Evolutionary conservation across 129 eudicot genomes (phyloP).

Genomic region (Mikania micrantha): DNA sequence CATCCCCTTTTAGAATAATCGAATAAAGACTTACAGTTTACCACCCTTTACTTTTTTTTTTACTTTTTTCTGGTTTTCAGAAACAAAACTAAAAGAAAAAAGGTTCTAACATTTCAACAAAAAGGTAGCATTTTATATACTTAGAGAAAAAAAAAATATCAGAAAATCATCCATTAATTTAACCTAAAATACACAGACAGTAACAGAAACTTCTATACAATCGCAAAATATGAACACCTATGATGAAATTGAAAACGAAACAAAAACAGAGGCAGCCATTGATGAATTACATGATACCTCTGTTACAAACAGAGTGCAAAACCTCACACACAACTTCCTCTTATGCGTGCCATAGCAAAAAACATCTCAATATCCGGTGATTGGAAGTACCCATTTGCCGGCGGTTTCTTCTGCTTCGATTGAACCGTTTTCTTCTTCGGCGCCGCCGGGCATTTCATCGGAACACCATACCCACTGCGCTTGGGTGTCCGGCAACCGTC

Average conservation of each 20-base stretch:
- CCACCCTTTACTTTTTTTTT: too few relatives aligned
- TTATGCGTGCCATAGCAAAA: slow-evolving; percentile 36
- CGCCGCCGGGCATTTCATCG: slow-evolving; percentile 53
- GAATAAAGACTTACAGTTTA: too few relatives aligned
- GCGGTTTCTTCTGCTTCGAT: slow-evolving; percentile 28
- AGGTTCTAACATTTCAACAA: too few relatives aligned
- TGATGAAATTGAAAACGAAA: neutral
- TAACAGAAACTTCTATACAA: too few relatives aligned
- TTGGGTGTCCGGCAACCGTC: slow-evolving; percentile 57
- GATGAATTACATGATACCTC: neutral
- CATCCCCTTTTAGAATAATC: too few relatives aligned
- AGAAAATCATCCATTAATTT: too few relatives aligned
- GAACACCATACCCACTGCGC: slow-evolving; percentile 22
- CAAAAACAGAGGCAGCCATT: neutral
- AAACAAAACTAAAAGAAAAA: too few relatives aligned
- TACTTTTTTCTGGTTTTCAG: too few relatives aligned
- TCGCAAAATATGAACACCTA: neutral
- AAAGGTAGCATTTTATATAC: too few relatives aligned
- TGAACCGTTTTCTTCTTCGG: slow-evolving; percentile 50
- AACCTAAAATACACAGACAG: too few relatives aligned
- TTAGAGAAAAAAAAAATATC: too few relatives aligned
- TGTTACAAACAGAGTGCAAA: too few relatives aligned
- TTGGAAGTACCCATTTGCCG: slow-evolving; percentile 51
- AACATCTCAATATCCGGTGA: slow-evolving; percentile 52
- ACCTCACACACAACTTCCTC: slow-evolving; percentile 23